Conservation (phyloP, 2,329 filamentous ascomycete genomes). For the Nothopassalora personata region DNA sequence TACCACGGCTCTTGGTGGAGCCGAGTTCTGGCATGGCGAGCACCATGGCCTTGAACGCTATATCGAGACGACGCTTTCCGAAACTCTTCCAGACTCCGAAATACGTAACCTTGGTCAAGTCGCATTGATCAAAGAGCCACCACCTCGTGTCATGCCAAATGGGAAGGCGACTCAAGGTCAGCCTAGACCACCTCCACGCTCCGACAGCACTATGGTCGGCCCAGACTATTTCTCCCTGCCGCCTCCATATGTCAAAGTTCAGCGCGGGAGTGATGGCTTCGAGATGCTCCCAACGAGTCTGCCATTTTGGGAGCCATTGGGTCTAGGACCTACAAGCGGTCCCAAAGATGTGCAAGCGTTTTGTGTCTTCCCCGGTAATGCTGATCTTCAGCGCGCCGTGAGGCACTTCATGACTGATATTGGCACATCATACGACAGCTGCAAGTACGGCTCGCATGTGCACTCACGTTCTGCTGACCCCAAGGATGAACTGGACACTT, state of each 20-base stretch:
- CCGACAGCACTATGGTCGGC: slow-evolving; percentile 24
- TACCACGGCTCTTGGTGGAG: slow-evolving; percentile 8
- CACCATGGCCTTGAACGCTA: background rate
- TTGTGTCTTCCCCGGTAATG: slow-evolving; percentile 64
- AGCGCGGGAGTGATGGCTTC: slow-evolving; percentile 62
- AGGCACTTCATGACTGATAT: slow-evolving; percentile 62
- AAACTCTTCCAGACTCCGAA: slow-evolving; percentile 9
- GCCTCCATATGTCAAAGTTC: slow-evolving; percentile 66
- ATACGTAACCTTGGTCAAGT: slow-evolving; percentile 25
- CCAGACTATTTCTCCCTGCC: slow-evolving; percentile 56
- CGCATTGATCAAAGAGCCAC: slow-evolving; percentile 24
- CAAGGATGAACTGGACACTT: slow-evolving; percentile 20
- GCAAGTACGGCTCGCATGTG: slow-evolving; percentile 57
- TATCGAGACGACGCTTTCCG: background rate
- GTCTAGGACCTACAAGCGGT: slow-evolving; percentile 65
- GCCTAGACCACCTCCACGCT: slow-evolving; percentile 27
- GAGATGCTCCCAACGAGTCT: slow-evolving; percentile 71
- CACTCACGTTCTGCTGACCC: slow-evolving; percentile 47
- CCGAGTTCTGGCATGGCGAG: background rate
- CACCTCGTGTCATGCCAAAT: slow-evolving; percentile 11
- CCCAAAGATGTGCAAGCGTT: slow-evolving; percentile 65
- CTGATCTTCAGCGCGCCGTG: slow-evolving; percentile 57
- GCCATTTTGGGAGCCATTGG: slow-evolving; percentile 75
- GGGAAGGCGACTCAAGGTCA: slow-evolving; percentile 23
- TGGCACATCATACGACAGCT: slow-evolving; percentile 65